Evolutionary conservation across 75 land plant species (phyloP).

Genomic region (Isoetes taiwanensis): DNA sequence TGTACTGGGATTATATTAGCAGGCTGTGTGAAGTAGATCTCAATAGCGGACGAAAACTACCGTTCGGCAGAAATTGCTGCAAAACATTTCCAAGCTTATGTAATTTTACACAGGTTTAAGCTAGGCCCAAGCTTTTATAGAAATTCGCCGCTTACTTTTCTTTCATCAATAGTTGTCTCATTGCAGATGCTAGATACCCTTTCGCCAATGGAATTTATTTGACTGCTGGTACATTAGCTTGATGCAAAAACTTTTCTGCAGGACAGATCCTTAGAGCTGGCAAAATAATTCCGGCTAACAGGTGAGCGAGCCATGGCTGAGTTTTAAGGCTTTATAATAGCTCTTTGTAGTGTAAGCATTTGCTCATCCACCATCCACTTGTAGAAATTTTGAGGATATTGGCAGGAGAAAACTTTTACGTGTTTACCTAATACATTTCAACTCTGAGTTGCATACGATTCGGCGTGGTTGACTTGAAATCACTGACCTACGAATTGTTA

Average conservation of each 20-base stretch:
- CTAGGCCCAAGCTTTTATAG: background rate
- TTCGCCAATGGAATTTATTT: no score
- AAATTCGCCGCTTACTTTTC: background rate
- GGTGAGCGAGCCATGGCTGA: constrained; percentile 25
- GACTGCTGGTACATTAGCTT: no score
- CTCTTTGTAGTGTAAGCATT: no score
- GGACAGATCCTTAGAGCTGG: constrained; percentile 78
- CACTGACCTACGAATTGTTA: constrained; percentile 55
- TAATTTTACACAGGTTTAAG: constrained; percentile 71
- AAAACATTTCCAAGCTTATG: constrained; percentile 76
- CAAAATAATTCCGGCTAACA: constrained; percentile 56
- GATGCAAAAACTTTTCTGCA: constrained; percentile 16
- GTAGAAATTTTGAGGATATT: no score
- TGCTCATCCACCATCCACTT: no score
- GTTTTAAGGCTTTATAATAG: background rate
- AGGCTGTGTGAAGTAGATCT: constrained; percentile 70
- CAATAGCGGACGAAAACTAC: constrained; percentile 95
- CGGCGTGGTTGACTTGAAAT: constrained; percentile 52
- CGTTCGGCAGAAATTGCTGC: constrained; percentile 69
- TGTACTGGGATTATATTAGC: constrained; percentile 71
- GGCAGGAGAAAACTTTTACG: no score
- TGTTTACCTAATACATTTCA: no score
- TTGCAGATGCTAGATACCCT: no score
- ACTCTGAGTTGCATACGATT: constrained; percentile 25
- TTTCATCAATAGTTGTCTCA: no score